Percentiles rank a stretch among this genome's conserved stretches.
These are phyloP conservation scores for Ophiobolus disseminans DNA, from an alignment of 2,329 filamentous ascomycete species.

Conservation along the genomic window DNA sequence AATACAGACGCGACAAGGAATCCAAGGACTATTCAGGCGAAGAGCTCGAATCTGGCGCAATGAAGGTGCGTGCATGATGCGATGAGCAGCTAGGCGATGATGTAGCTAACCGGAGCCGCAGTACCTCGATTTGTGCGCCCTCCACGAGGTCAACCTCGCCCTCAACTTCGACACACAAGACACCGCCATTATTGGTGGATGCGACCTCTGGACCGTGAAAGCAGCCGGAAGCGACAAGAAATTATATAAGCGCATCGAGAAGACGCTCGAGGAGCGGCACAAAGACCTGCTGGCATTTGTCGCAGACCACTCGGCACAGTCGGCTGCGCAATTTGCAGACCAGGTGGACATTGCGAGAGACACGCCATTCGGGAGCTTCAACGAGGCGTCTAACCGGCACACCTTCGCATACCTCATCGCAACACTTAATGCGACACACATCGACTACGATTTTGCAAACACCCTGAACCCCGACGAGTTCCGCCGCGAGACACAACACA, in stretches of 20 bases:
- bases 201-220: constrained; percentile 97
- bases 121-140: constrained; percentile 90
- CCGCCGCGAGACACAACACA: constrained; percentile 78
- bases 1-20: constrained; percentile 12
- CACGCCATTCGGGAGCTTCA: constrained; percentile 90
- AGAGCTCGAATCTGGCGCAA: constrained; percentile 26
- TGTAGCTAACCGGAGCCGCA: constrained; percentile 54
- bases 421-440: constrained; percentile 92
- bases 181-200: constrained; percentile 88
- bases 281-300: constrained; percentile 85
- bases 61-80: constrained; percentile 46
- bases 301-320: constrained; percentile 83
- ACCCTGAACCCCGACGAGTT: constrained; percentile 90
- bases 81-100: constrained; percentile 28
- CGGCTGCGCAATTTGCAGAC: constrained; percentile 71
- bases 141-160: constrained; percentile 89
- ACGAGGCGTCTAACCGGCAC: constrained; percentile 84
- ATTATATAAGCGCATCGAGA: constrained; percentile 93
- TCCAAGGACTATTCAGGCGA: neutral
- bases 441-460: constrained; percentile 96
- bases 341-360: constrained; percentile 79
- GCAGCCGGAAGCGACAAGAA: constrained; percentile 96
- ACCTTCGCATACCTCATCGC: constrained; percentile 97
- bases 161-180: constrained; percentile 96
- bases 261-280: constrained; percentile 89